These are phyloP conservation scores for Solanum aculeatissimum DNA, from an alignment of 305 asterid genomes.

Conservation along the genomic window DNA sequence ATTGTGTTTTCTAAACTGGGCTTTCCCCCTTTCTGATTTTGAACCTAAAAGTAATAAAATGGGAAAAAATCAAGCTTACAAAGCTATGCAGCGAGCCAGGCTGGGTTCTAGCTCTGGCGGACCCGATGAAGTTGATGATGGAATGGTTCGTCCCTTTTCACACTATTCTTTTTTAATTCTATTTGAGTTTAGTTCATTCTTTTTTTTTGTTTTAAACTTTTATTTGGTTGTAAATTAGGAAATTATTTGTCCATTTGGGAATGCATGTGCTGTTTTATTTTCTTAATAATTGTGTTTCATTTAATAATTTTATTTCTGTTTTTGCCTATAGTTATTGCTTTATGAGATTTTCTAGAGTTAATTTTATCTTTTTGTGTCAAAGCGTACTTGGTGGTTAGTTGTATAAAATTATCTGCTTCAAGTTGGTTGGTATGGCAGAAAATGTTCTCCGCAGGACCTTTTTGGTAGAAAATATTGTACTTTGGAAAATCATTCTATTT, in stretches of 20 bases:
- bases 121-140: slow-evolving; percentile 83
- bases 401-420: background rate
- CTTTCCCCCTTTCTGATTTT: background rate
- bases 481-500: background rate
- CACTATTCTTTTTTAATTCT: slow-evolving; percentile 8
- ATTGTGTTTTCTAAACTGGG: background rate
- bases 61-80: slow-evolving; percentile 95
- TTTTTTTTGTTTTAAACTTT: background rate
- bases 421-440: background rate
- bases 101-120: slow-evolving; percentile 65
- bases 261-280: background rate
- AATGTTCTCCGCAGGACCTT: background rate
- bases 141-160: slow-evolving; percentile 88
- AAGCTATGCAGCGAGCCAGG: slow-evolving; percentile 87
- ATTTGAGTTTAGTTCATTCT: background rate
- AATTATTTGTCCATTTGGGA: background rate
- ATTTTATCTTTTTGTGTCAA: background rate
- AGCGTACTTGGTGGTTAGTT: background rate
- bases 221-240: background rate
- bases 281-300: background rate
- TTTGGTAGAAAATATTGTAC: background rate
- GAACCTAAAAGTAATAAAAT: slow-evolving; percentile 12
- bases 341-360: background rate
- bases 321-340: background rate
- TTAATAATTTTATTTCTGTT: background rate